phyloP scores from a whole-genome alignment of 768 basidiomycete species.

The Chalciporus pseudorubinellus region DNA sequence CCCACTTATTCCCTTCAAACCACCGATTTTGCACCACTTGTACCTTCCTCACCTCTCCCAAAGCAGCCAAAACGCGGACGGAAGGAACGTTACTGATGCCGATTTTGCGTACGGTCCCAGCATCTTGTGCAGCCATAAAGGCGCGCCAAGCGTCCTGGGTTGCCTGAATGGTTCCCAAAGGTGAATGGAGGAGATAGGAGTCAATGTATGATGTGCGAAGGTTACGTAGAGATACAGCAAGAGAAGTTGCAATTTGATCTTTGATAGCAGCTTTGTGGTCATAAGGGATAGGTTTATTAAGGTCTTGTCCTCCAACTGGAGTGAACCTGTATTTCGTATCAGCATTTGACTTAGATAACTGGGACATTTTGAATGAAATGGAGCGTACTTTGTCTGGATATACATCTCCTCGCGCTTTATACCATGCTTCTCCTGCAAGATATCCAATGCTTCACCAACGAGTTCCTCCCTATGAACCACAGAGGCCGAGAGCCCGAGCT shows the following conservation, averaged over 20 bases:
- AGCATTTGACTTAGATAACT: neutral
- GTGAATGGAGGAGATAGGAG: slow-evolving; percentile 77
- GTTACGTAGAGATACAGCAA: slow-evolving; percentile 62
- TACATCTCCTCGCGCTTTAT: slow-evolving; percentile 70
- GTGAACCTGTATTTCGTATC: slow-evolving; percentile 55
- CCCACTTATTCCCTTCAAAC: slow-evolving; percentile 81
- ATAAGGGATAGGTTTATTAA: slow-evolving; percentile 69
- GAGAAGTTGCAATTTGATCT: slow-evolving; percentile 61
- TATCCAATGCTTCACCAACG: slow-evolving; percentile 69
- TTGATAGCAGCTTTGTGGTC: slow-evolving; percentile 49
- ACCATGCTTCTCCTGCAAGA: slow-evolving; percentile 52
- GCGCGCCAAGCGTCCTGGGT: slow-evolving; percentile 70
- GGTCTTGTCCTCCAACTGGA: slow-evolving; percentile 69
- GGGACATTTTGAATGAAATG: slow-evolving; percentile 1
- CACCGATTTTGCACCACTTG: slow-evolving; percentile 84
- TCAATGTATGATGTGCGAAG: slow-evolving; percentile 74
- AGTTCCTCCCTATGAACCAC: slow-evolving; percentile 62
- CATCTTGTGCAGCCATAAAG: slow-evolving; percentile 59
- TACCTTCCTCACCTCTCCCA: slow-evolving; percentile 54
- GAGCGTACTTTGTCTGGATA: slow-evolving; percentile 72
- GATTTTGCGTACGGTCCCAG: slow-evolving; percentile 60
- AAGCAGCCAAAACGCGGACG: slow-evolving; percentile 47
- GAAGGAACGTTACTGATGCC: slow-evolving; percentile 82
- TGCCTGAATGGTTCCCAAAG: slow-evolving; percentile 52
- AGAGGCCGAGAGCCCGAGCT: neutral